These are phyloP conservation scores for Clausena lansium DNA, from an alignment of 345 rosid species.

Conservation along the genomic window DNA sequence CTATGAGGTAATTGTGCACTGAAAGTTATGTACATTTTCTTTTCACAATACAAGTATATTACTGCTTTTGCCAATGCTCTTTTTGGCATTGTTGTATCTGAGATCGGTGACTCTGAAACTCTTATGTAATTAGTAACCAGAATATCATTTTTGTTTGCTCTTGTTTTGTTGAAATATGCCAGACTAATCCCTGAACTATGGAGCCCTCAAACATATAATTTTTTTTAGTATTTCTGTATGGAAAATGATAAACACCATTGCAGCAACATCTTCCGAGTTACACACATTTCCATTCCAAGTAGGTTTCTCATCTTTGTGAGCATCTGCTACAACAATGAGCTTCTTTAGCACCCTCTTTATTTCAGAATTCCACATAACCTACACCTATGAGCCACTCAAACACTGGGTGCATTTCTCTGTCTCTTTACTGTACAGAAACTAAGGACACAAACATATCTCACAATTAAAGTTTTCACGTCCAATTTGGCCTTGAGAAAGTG, in stretches of 20 bases:
- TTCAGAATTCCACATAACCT: background rate
- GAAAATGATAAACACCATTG: background rate
- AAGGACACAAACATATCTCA: slow-evolving; percentile 3
- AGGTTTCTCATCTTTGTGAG: background rate
- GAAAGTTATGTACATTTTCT: background rate
- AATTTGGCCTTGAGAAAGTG: background rate
- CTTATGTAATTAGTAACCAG: background rate
- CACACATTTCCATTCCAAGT: background rate
- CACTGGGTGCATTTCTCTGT: slow-evolving; percentile 7
- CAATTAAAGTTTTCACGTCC: background rate
- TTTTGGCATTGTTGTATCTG: background rate
- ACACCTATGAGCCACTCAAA: slow-evolving; percentile 17
- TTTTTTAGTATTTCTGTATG: background rate
- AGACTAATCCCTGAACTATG: too few relatives aligned
- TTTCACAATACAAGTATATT: background rate
- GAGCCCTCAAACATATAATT: background rate
- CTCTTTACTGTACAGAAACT: background rate
- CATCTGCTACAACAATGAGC: background rate
- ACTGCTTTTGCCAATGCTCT: background rate
- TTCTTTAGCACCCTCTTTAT: background rate
- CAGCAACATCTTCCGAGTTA: background rate
- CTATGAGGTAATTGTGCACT: background rate
- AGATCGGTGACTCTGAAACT: background rate
- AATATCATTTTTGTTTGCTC: background rate
- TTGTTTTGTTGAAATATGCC: background rate